Base-by-base conservation (phyloP, 495 filamentous ascomycete genomes). In the Filosporella fistucella region DNA sequence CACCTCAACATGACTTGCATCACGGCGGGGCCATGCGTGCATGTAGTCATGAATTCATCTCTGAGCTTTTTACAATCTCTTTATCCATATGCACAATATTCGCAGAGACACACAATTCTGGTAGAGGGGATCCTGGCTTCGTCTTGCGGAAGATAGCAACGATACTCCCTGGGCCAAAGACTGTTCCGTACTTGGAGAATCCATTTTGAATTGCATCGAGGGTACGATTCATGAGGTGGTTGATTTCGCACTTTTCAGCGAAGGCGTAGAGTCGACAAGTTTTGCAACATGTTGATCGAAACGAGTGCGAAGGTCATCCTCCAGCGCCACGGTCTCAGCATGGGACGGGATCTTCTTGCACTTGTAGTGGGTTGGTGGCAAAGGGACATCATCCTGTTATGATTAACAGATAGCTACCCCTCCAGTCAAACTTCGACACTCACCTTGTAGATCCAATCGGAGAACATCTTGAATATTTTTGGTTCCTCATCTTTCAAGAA, bases 81-180 rank as follows among this genome's bases (percentile, higher is more conserved):
- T n/a, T n/a, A 35, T 49, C 46, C n/a, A 42, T 32, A 18, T 42
- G 37, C 9, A 42, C 33, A 28, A 49, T n/a, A 33, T 49, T 49
- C 9, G 46, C 20, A 20, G 18, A 36, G 20, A 42, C 25, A 23
- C 36, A 41, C 12, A 49, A 38, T 5, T 49, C 38, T n/a, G 36
- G 36, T 23, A 49, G 46, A n/a, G 22, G 16, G n/a, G 46, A 49
- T 10, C 36, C 36, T 11, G 21, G 21, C 28, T 42, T 41, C 17
- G 26, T 42, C 2, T 33, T 20, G 6, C 18, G 18, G 46, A 42
- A 49, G 18, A 49, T 42, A 7, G 3, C 12, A 2, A 4, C 3
- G n/a, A 34, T 6, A 3, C 33, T 34, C 18, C 46, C 46, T 12
- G 46, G 46, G n/a, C 46, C 46, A 12, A 49, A 42, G 37, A 42